Evolutionary conservation across 352 stramenopile genomes (phyloP), one percentile per base, ranked within the genome.

Genomic region (Pythium inflatum): DNA sequence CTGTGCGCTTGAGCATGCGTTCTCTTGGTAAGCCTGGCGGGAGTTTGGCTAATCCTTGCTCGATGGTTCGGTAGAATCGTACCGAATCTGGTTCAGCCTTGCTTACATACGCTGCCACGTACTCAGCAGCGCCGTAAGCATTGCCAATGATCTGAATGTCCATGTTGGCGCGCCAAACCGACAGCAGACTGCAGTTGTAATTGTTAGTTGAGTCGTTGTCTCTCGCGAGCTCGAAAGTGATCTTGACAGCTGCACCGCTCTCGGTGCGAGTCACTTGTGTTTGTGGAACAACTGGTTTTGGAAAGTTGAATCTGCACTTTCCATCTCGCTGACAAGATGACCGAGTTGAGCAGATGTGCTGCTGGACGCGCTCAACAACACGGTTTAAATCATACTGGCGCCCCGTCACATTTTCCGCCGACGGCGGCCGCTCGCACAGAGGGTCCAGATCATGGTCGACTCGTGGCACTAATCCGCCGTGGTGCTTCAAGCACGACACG

Each of bases 61-160:
- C 11, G 1, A 46, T 46, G 6, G 40, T 20, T 7, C 16, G 11
- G 1, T 20, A 20, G 24, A 46, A 46, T 5, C 34, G 38, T 7
- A 22, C 22, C 0, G 66, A 49, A 22, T 73, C 66, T 8, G 66
- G 58, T 18, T 67, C 48, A 28, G 66, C 1, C 24, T 79, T 79
- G 38, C 69, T 79, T 2, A 75, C 40, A 24, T 79, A 77, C 3
- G 66, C 69, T 2, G 60, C 61, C 1, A 65, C 67, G 31, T 79
- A 76, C 11, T 76, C 68, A 0, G 60, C 64, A 22, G 59, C 68
- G 9, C 68, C 68, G 25, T 74, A 72, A 3, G 68, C 60, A 20
- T 76, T 79, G 0, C 64, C 68, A 30, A 76, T 62, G 0, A 73
- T 14, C 33, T 74, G 62, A 0, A 76, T 48, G 7, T 46, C 40